Evolutionary conservation across 106 monocot species (phyloP).

Genomic region (Chionographis japonica): DNA sequence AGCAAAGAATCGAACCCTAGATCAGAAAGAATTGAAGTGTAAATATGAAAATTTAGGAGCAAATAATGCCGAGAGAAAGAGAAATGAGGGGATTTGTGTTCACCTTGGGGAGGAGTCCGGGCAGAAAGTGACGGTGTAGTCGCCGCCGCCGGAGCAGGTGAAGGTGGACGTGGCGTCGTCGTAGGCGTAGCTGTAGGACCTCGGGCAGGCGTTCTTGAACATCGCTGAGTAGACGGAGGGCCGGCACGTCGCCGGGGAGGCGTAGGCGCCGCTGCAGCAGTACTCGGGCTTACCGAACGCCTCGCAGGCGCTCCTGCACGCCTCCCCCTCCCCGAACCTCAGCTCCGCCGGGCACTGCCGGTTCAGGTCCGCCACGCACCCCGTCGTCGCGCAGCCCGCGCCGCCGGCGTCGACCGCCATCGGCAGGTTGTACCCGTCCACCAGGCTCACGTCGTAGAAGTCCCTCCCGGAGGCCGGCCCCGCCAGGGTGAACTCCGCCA

Average conservation of each 20-base stretch:
- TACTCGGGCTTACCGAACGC: constrained; percentile 23
- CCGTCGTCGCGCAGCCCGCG: constrained; percentile 28
- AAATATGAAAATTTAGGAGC: not conserved
- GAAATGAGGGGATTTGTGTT: not conserved
- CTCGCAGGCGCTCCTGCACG: constrained; percentile 28
- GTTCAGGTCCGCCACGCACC: constrained; percentile 45
- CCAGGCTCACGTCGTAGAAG: constrained; percentile 85
- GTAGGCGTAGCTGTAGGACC: constrained; percentile 38
- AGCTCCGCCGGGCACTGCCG: constrained; percentile 36
- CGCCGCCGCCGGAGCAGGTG: constrained; percentile 22
- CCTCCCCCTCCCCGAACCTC: constrained; percentile 6
- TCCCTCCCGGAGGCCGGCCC: constrained; percentile 16
- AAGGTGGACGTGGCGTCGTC: constrained; percentile 38
- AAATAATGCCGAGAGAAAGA: no score
- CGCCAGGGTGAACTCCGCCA: constrained; percentile 58
- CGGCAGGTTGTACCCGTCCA: constrained; percentile 79
- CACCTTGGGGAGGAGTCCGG: constrained; percentile 14
- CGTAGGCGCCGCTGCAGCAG: constrained; percentile 29
- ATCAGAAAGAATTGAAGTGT: not conserved
- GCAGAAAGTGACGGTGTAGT: constrained; percentile 39
- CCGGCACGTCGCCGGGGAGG: constrained; percentile 19
- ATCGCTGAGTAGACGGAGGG: constrained; percentile 29
- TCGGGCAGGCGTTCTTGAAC: constrained; percentile 35
- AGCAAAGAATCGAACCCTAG: no score
- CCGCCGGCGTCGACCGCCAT: constrained; percentile 38